Percentiles rank a stretch among this genome's conserved stretches.
Evolutionary conservation across 2,329 filamentous ascomycete genomes (phyloP).

Genomic region (Cryoendolithus antarcticus): DNA sequence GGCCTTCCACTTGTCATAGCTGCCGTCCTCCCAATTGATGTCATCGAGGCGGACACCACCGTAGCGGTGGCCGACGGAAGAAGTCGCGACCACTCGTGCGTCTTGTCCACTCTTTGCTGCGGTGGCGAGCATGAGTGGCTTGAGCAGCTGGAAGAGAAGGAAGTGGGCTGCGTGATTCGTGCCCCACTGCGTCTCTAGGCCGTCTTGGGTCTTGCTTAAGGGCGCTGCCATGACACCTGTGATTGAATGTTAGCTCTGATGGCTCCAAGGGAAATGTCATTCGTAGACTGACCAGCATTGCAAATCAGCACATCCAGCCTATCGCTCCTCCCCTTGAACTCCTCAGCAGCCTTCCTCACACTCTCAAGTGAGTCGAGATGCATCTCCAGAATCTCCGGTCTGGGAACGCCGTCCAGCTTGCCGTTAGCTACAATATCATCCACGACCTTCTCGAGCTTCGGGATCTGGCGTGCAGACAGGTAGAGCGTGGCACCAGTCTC

Average conservation of each 20-base stretch:
- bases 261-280: not conserved
- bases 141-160: conserved; percentile 40
- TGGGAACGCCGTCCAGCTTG: conserved; percentile 10
- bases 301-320: conserved; percentile 12
- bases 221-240: conserved; percentile 29
- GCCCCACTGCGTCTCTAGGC: conserved; percentile 41
- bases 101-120: conserved; percentile 7
- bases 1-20: conserved; percentile 15
- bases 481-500: conserved; percentile 35
- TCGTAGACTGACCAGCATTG: conserved; percentile 9
- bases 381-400: conserved; percentile 16
- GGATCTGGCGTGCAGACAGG: conserved; percentile 31
- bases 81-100: conserved; percentile 31
- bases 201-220: conserved; percentile 30
- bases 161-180: conserved; percentile 44
- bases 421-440: conserved; percentile 14
- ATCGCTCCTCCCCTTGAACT: conserved; percentile 5
- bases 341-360: conserved; percentile 23
- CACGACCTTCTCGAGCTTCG: conserved; percentile 25
- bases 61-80: conserved; percentile 32
- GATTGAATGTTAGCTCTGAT: not conserved
- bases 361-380: conserved; percentile 21
- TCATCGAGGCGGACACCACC: conserved; percentile 17
- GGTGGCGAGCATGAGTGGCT: conserved; percentile 29
- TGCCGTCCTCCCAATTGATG: conserved; percentile 18